Conservation (phyloP, 805 yeast species). For the Candida incommunis region DNA sequence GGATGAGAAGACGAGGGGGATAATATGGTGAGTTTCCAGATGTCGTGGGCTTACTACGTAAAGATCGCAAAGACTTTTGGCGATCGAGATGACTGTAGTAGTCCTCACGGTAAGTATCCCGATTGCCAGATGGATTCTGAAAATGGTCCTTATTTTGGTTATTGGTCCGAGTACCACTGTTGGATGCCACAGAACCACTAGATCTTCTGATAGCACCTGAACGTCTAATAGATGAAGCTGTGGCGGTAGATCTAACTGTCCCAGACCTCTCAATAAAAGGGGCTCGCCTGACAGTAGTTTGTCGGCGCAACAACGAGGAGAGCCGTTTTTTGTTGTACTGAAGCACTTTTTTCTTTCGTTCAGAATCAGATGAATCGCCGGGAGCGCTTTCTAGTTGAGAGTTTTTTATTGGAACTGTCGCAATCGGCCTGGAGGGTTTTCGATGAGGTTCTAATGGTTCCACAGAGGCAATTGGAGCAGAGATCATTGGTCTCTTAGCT, state of each 20-base stretch:
- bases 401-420: neutral
- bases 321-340: neutral
- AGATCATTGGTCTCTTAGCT: neutral
- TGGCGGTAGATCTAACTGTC: neutral
- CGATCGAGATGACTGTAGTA: no score
- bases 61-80: neutral
- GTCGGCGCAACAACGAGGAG: neutral
- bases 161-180: neutral
- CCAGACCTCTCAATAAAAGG: neutral
- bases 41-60: neutral
- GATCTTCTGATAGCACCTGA: neutral
- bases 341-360: neutral
- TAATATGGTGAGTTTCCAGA: neutral
- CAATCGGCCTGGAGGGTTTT: neutral
- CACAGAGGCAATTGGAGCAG: neutral
- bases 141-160: neutral
- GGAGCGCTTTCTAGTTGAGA: neutral
- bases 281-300: neutral
- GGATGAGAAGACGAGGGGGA: neutral
- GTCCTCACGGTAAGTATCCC: neutral
- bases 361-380: neutral
- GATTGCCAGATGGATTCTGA: no score
- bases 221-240: neutral
- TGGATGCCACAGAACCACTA: no score
- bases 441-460: neutral